Evolutionary conservation across 148 eudicot genomes (phyloP), one percentile per base, ranked within the genome.

Genomic region (Cornus suecica): DNA sequence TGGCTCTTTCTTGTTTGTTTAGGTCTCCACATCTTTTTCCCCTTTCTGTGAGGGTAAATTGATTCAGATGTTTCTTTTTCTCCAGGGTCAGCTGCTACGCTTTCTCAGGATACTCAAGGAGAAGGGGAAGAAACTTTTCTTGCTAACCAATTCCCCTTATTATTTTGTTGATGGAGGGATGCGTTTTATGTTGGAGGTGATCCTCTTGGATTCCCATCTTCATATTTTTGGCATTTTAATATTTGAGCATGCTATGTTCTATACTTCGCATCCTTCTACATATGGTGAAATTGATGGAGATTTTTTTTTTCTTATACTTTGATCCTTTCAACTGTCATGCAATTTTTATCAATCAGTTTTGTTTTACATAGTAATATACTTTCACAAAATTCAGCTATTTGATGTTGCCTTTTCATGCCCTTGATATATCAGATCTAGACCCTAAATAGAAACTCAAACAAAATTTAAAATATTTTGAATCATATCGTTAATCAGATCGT

Each of bases 161-260:
- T 87, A 90, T 84, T 96, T 96, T 82, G 98, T 96, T 74, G 99
- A 96, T 83, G 99, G 99, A 78, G 99, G 99, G 76, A 91, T 96
- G 99, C 89, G 85, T 74, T 96, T 87, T 84, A 84, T 96, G 80
- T 84, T 96, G 84, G 91, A 93, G 99, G 99, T 96, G 86, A 82
- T 60, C 30, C 26, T 78, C 26, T 64, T 52, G 10, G 32, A 31
- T 61, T 22, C 8, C 15, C 66, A n/a, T 30, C n/a, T 13, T 41
- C 9, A 69, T 30, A 9, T 69, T 41, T 15, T 20, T 32, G 71
- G 16, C 41, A 52, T 52, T 22, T 52, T 52, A 52, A 52, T 14
- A 52, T 4, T 52, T 14, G 22, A 52, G 58, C 20, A 52, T 52
- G 22, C 22, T 20, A 1, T 31, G 9, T 30, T 61, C 61, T 69